Base-by-base conservation (phyloP, 2,329 filamentous ascomycete species). In the Hortaea werneckii region DNA sequence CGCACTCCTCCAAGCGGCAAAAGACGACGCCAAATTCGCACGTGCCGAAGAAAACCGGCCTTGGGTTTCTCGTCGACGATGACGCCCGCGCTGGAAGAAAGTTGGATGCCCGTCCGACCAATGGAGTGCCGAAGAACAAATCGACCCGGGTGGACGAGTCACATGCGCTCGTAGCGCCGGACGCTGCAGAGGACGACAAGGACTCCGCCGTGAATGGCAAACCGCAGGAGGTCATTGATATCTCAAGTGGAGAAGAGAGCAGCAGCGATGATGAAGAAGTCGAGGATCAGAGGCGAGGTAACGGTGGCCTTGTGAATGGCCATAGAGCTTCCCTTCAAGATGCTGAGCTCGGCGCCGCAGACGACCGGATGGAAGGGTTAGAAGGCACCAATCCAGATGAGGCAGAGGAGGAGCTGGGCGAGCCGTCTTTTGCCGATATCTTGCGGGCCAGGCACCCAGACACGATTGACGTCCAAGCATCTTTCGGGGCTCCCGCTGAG, bases 351-450 rank as follows among this genome's bases (percentile, higher is more conserved):
- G 50, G 46, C 29, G 61, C 58, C 6, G 42, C 40, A 29, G 48
- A 50, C 37, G 42, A 47, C 20, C 42, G 46, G 26, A 52, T 20
- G 45, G 37, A 39, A 29, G 37, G 10, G 11, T 30, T 41, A 2
- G 40, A 42, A 8, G 8, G 8, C n/a, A 9, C 9, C 8, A n/a
- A 9, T 3, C 9, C 49, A 45, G 32, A 9, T n/a, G 32, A 35
- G 9, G 55, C 41, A 52, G 13, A 43, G 42, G 49, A 52, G n/a
- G 52, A 52, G 29, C 50, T 52, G 46, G 51, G 51, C 3, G 65
- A 65, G 52, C 85, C 87, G 3, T 86, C 87, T 0, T 94, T 96
- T 63, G 90, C 88, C 57, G 90, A 96, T 62, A 78, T 94, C 40
- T 74, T 94, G 37, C 83, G 81, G 53, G 76, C 76, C 40, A 74